Evolutionary conservation across 192 early-diverging fungal species (phyloP), one percentile per base, ranked within the genome.

Genomic region (Haplosporangium gracile): DNA sequence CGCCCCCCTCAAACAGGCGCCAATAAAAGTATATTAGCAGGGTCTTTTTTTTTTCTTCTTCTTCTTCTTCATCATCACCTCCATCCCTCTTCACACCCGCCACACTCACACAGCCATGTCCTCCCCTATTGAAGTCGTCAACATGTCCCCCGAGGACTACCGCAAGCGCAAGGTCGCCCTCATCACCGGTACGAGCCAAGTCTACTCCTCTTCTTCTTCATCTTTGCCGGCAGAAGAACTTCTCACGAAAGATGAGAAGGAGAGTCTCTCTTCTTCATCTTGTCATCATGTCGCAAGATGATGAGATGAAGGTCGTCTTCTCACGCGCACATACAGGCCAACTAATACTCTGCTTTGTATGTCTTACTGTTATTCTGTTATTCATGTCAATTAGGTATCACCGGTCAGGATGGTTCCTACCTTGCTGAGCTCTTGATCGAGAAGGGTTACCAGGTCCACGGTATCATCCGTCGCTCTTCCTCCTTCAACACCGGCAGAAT

Each of bases 401-500:
- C 95, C 75, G 95, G 95, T 76, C 95, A 96, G 85, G 95, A 96
- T 88, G 95, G 95, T 65, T 95, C 94, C 53, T 96, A 96, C 83
- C 89, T 96, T 22, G 90, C 93, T 8, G 95, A 96, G 80, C 91
- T 96, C 63, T 88, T 96, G 51, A 88, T 96, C 65, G 80, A 79
- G 45, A 96, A 95, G 90, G 95, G 94, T 83, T 96, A 96, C 82
- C 92, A 90, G 72, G 95, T 96, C 55, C 95, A 96, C 74, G 95
- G 95, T 65, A 94, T 96, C 82, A 95, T 96, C 69, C 93, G 95
- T 73, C 91, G 95, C 60, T 96, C 95, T 9, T 96, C 95, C 32
- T 96, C 95, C n/a, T 96, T 96, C 91, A 96, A 96, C 85, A 96
- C 95, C 49, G 94, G 94, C 36, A 90, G 95, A 83, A 95, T 96